Base-by-base conservation (phyloP, 345 rosid species). In the Eutrema heterophyllum region DNA sequence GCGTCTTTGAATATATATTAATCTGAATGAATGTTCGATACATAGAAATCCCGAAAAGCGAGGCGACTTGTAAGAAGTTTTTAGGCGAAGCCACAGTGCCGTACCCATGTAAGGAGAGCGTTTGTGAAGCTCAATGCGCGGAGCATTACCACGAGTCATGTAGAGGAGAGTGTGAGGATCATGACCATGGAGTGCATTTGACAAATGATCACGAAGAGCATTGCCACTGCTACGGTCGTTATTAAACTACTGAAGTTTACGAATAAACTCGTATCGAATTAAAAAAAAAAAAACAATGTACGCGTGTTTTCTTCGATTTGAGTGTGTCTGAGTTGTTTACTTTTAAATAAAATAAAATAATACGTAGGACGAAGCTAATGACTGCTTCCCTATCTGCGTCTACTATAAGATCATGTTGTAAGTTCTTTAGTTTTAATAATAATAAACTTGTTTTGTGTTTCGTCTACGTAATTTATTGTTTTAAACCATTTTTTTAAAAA, bases 101-200 rank as follows among this genome's bases (percentile, higher is more conserved):
- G 14, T 10, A 70, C 58, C 18, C 68, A 38, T 71, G 75, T 39
- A 61, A 10, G 27, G 68, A 71, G 40, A 16, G 16, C 35, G 45
- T 2, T 2, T 70, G 67, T 70, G 57, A 48, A 59, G 67, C 58
- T 27, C 2, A 48, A 36, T 70, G 74, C 57, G 7, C 12, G 40
- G 66, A 33, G 66, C 59, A 26, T 15, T 60, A 60, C 68, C 40
- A 29, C 24, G 61, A 51, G 52, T 40, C 60, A 51, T 71, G 75
- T 14, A 62, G n/a, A 61, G 75, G 60, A 71, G 68, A 71, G 53
- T 71, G 75, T 71, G 68, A 71, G 61, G 21, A 39, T 40, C 68
- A 49, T 70, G 50, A 49, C 38, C 7, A 65, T 4, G 36, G 16
- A 6, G 5, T 51, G 9, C 54, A 64, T 24, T 51, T 51, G 6